phyloP scores from a whole-genome alignment of 176 grass and related monocot genomes.

The Avena eriantha region DNA sequence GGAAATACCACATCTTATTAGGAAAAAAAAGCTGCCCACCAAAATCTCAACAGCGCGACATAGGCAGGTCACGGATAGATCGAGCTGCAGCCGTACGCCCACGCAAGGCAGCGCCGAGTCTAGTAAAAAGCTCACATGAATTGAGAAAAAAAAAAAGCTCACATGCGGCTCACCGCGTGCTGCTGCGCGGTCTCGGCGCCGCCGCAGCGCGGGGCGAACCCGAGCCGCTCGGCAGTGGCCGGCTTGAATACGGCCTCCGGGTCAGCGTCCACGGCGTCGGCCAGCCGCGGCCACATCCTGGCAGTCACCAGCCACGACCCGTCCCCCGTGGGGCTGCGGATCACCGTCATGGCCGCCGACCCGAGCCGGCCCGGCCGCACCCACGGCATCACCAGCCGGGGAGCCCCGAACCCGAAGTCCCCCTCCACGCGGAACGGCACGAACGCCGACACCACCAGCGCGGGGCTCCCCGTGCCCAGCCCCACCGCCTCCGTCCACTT shows the following conservation, averaged over 20 bases:
- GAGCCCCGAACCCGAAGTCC: constrained; percentile 67
- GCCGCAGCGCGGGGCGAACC: constrained; percentile 20
- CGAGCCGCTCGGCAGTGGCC: constrained; percentile 49
- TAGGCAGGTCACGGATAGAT: no score
- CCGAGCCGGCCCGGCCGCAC: constrained; percentile 51
- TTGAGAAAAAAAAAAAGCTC: neutral
- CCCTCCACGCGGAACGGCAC: constrained; percentile 50
- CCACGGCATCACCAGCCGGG: constrained; percentile 57
- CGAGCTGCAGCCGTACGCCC: no score
- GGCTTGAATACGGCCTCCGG: constrained; percentile 56
- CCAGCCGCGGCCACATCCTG: constrained; percentile 65
- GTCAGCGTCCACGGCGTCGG: constrained; percentile 55
- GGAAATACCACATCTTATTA: no score
- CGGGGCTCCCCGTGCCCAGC: constrained; percentile 57
- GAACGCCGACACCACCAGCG: constrained; percentile 61
- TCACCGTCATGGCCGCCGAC: constrained; percentile 48
- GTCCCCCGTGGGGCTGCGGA: constrained; percentile 53
- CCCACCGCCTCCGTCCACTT: constrained; percentile 70
- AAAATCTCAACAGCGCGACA: no score
- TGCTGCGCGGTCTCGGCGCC: neutral
- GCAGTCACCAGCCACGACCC: constrained; percentile 64
- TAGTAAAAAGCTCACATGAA: no score
- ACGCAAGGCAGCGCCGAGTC: no score
- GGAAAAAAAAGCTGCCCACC: no score
- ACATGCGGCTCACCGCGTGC: constrained; percentile 36